phyloP scores from a whole-genome alignment of 2,329 filamentous ascomycete species.

The Alternaria sp. region DNA sequence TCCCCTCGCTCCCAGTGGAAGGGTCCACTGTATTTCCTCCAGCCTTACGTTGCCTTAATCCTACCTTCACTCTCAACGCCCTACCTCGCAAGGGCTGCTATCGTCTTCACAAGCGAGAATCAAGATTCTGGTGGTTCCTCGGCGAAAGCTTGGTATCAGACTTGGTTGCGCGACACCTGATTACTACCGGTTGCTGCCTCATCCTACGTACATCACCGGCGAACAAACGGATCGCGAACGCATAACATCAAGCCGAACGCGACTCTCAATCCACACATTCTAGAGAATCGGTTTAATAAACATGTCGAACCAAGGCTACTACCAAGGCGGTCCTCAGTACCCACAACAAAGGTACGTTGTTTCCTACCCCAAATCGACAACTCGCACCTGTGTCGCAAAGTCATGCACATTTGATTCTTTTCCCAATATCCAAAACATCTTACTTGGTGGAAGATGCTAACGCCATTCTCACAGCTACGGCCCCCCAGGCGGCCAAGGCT shows the following conservation, averaged over 20 bases:
- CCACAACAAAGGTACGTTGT: slow-evolving; percentile 45
- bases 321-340: slow-evolving; percentile 49
- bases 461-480: slow-evolving; percentile 29
- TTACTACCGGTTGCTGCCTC: background rate
- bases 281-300: background rate
- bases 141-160: slow-evolving; percentile 3
- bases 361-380: background rate
- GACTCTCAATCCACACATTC: background rate
- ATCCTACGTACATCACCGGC: background rate
- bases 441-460: background rate
- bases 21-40: background rate
- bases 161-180: slow-evolving; percentile 1
- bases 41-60: background rate
- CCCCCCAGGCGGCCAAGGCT: slow-evolving; percentile 23
- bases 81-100: background rate
- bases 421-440: background rate
- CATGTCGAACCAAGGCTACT: slow-evolving; percentile 51
- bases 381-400: background rate
- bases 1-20: background rate
- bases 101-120: background rate
- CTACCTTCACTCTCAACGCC: background rate
- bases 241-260: background rate
- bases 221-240: background rate
- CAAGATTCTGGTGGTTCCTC: background rate
- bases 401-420: background rate